These are phyloP conservation scores for Scedosporium minutisporum DNA, from an alignment of 2,329 filamentous ascomycete genomes.

Conservation along the genomic window DNA sequence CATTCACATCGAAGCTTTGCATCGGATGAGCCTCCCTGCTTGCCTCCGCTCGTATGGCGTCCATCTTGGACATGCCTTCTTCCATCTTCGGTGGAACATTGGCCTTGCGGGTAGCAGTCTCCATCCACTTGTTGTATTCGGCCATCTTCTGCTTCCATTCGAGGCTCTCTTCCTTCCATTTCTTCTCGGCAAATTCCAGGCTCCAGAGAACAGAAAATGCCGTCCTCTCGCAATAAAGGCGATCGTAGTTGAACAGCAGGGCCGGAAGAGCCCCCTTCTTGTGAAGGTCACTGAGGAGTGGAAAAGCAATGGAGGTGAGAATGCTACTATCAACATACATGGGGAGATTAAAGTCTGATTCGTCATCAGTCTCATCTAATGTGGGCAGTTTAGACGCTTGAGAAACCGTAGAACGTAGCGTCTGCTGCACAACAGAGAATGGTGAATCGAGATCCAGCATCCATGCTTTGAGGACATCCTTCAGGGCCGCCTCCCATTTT, in stretches of 20 bases:
- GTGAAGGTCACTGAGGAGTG: slow-evolving; percentile 51
- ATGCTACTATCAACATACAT: background rate
- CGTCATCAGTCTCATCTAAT: background rate
- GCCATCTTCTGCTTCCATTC: slow-evolving; percentile 52
- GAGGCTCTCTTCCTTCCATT: slow-evolving; percentile 45
- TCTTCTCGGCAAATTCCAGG: slow-evolving; percentile 26
- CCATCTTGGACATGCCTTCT: slow-evolving; percentile 19
- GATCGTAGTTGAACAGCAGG: slow-evolving; percentile 70
- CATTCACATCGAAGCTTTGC: slow-evolving; percentile 58
- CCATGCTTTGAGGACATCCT: slow-evolving; percentile 48
- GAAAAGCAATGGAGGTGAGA: slow-evolving; percentile 23
- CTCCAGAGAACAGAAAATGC: slow-evolving; percentile 39
- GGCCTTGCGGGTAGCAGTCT: slow-evolving; percentile 26
- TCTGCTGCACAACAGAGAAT: slow-evolving; percentile 32
- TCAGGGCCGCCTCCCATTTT: slow-evolving; percentile 54
- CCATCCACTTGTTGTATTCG: slow-evolving; percentile 47
- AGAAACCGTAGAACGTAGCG: slow-evolving; percentile 23
- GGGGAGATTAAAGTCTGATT: slow-evolving; percentile 6
- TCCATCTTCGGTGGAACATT: slow-evolving; percentile 20
- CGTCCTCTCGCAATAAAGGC: slow-evolving; percentile 52
- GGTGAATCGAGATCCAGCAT: slow-evolving; percentile 41
- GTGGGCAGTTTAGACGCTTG: background rate
- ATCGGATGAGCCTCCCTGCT: slow-evolving; percentile 45
- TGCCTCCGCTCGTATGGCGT: slow-evolving; percentile 33
- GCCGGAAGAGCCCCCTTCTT: slow-evolving; percentile 58